Evolutionary conservation across 257 asterid species (phyloP).

Genomic region (Parsonsia alboflavescens): DNA sequence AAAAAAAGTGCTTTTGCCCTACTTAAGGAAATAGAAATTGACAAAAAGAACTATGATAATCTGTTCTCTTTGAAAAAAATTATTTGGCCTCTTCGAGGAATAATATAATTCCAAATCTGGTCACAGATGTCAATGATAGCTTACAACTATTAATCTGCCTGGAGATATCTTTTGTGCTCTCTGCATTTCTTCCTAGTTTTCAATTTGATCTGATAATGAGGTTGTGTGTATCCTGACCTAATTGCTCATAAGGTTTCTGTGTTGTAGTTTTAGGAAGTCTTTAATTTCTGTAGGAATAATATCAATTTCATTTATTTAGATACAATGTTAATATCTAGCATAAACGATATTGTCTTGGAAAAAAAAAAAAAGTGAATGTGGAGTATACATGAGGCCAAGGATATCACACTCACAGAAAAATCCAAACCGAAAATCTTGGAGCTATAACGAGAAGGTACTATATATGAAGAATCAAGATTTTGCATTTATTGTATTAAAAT

Average conservation of each 20-base stretch:
- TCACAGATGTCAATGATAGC: background rate
- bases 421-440: too few species aligned
- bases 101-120: background rate
- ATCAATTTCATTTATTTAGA: too few species aligned
- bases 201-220: constrained; percentile 39
- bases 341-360: too few species aligned
- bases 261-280: constrained; percentile 63
- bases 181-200: constrained; percentile 51
- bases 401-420: too few species aligned
- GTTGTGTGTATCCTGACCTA: constrained; percentile 81
- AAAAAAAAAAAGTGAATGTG: too few species aligned
- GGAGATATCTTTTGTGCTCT: constrained; percentile 37
- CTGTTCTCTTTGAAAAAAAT: background rate
- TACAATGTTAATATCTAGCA: too few species aligned
- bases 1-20: background rate
- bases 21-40: background rate
- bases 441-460: too few species aligned
- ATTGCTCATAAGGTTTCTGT: constrained; percentile 48
- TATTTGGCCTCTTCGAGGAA: background rate
- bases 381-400: too few species aligned
- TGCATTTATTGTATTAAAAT: too few species aligned
- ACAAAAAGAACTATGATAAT: background rate
- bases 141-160: constrained; percentile 24
- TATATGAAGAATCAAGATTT: too few species aligned
- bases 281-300: constrained; percentile 56